Evolutionary conservation across 768 basidiomycete species (phyloP), one percentile per base, ranked within the genome.

Genomic region (Holtermannia corniformis): DNA sequence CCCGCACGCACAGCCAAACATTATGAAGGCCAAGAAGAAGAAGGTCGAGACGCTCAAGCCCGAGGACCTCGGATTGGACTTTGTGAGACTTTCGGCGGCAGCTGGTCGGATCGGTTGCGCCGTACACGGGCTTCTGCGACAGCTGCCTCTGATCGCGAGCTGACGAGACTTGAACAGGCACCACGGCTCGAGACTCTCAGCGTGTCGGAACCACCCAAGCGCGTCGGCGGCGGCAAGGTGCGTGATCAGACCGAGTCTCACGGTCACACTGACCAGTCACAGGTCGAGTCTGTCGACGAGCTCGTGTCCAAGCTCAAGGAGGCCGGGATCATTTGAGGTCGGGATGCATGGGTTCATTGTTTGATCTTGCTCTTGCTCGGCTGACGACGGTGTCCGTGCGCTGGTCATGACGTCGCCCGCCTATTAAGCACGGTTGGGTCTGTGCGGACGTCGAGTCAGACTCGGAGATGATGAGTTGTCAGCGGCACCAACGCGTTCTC

Each of bases 161-260:
- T 61, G 23, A 54, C 41, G 41, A 54, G 12, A 24, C 23, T n/a
- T 16, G 12, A 21, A 44, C 43, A 72, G 70, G 79, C 81, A 0
- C 89, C 90, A 14, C 78, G 80, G 26, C 75, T 97, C 23, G 87
- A 95, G 76, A 88, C 83, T 0, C 63, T 97, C 65, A 87, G 86
- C 61, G 86, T 97, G 22, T 75, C 81, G 1, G 93, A 96, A 69
- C 95, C 95, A 22, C 85, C 87, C 0, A 83, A 85, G 70, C 83
- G 95, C 28, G 80, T 86, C 32, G 95, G 95, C 12, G 93, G 95
- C 23, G 82, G 81, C 42, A 99, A 95, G 79, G 93, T 80, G 49
- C 43, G 76, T 54, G 41, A 3, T 16, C 47, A 22, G 47, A 32
- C 20, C 32, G 10, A 7, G 7, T 37, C 12, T 48, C 21, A 45